phyloP scores from a whole-genome alignment of 495 filamentous ascomycete species.

The Neurospora sublineolata region DNA sequence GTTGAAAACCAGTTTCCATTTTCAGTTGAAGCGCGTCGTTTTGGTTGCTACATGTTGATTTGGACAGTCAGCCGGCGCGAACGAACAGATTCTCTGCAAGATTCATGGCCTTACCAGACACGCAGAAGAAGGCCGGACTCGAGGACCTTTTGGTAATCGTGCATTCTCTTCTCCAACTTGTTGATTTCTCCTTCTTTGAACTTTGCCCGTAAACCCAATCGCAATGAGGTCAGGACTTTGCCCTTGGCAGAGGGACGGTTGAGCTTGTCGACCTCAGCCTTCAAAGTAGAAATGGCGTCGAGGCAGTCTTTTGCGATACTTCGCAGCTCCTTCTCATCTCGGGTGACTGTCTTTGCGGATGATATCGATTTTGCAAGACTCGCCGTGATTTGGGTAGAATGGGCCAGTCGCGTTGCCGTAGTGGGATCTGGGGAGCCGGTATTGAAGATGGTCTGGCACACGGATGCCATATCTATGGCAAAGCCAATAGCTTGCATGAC shows the following conservation, averaged over 20 bases:
- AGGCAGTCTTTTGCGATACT: neutral
- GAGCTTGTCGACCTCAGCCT: neutral
- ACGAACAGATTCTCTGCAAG: neutral
- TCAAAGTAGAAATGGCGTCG: neutral
- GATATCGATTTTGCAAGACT: constrained; percentile 3
- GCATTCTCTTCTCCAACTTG: constrained; percentile 1
- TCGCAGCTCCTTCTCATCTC: constrained; percentile 2
- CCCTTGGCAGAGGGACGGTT: neutral
- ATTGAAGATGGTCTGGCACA: constrained; percentile 1
- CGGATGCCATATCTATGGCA: constrained; percentile 2
- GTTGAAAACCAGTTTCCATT: neutral
- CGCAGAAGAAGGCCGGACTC: constrained; percentile 2
- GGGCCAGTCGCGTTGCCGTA: neutral
- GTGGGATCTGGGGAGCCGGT: constrained; percentile 7
- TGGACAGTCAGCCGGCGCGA: neutral
- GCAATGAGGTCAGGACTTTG: neutral
- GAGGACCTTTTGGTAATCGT: neutral
- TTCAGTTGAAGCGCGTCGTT: constrained; percentile 1
- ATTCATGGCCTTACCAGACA: constrained; percentile 2
- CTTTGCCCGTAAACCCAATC: neutral
- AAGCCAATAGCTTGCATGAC: constrained; percentile 21
- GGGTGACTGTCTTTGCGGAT: neutral
- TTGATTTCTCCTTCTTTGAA: neutral
- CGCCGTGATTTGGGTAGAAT: neutral
- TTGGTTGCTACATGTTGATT: neutral